These are phyloP conservation scores for Lepiota subincarnata DNA, from an alignment of 768 basidiomycete species.

Conservation along the genomic window DNA sequence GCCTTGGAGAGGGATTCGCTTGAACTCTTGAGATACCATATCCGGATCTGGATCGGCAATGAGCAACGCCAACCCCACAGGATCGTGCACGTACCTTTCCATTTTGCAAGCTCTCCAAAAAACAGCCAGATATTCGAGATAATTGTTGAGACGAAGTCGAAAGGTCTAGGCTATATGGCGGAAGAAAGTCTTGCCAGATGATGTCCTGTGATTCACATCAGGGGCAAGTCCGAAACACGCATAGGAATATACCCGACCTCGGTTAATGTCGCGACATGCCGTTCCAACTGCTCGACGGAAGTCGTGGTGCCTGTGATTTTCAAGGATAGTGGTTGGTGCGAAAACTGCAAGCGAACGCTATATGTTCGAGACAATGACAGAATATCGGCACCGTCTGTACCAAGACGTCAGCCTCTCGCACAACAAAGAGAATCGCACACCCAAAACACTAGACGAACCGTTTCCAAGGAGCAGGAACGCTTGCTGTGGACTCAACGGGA, in stretches of 20 bases:
- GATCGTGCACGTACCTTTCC: constrained; percentile 36
- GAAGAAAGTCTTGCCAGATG: constrained; percentile 28
- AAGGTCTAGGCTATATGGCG: constrained; percentile 44
- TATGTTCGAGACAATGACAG: constrained; percentile 55
- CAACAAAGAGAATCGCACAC: neutral
- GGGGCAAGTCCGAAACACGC: neutral
- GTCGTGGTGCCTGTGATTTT: constrained; percentile 55
- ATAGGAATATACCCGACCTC: constrained; percentile 32
- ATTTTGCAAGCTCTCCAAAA: constrained; percentile 48
- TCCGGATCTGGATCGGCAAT: constrained; percentile 40
- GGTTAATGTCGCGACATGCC: constrained; percentile 45
- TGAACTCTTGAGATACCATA: constrained; percentile 44
- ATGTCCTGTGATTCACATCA: constrained; percentile 32
- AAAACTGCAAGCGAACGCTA: constrained; percentile 59
- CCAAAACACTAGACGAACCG: constrained; percentile 36
- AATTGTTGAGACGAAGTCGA: constrained; percentile 50
- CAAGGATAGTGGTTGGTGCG: constrained; percentile 51
- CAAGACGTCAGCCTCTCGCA: constrained; percentile 5
- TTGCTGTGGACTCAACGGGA: constrained; percentile 52
- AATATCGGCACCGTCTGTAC: constrained; percentile 60
- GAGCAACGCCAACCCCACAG: neutral
- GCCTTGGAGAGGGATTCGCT: constrained; percentile 36
- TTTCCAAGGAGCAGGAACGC: constrained; percentile 71
- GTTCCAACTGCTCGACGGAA: constrained; percentile 43
- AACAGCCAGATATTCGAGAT: constrained; percentile 65